Percentiles rank a stretch among this genome's conserved stretches.
Evolutionary conservation across 345 rosid species (phyloP).

Genomic region (Eucalyptus pauciflora): DNA sequence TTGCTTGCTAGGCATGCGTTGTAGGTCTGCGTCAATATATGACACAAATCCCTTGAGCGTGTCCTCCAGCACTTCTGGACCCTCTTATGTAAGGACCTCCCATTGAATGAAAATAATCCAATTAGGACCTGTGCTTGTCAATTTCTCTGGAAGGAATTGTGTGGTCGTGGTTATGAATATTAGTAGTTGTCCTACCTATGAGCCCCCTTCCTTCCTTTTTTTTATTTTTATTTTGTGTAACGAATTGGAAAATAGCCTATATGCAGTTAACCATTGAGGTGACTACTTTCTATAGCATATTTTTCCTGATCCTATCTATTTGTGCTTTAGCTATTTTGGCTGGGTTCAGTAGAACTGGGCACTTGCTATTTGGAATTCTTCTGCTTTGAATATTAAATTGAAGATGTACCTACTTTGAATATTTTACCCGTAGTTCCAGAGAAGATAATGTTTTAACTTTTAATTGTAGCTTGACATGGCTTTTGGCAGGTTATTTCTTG

Average conservation of each 20-base stretch:
- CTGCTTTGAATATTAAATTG: not conserved
- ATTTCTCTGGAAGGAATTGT: not conserved
- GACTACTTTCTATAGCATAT: not conserved
- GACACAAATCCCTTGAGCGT: not conserved
- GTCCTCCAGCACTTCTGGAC: not conserved
- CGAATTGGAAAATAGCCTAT: not conserved
- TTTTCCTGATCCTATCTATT: not conserved
- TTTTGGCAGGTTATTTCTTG: constrained; percentile 19
- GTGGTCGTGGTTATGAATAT: not conserved
- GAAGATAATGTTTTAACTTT: not conserved
- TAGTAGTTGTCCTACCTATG: not conserved
- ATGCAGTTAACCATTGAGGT: not conserved
- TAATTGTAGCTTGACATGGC: not conserved
- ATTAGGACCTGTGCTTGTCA: not conserved
- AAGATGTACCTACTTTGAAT: not conserved
- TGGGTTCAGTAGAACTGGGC: not conserved
- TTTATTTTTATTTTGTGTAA: not conserved
- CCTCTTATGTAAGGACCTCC: not conserved
- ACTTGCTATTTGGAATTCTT: not conserved
- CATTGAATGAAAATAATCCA: not conserved
- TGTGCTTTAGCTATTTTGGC: not conserved
- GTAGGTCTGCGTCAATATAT: not conserved
- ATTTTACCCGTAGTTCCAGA: not conserved
- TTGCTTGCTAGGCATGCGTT: not conserved
- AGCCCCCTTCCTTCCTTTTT: not conserved